Evolutionary conservation across 2,329 filamentous ascomycete species (phyloP).

Genomic region (Teratosphaeria zuluensis): DNA sequence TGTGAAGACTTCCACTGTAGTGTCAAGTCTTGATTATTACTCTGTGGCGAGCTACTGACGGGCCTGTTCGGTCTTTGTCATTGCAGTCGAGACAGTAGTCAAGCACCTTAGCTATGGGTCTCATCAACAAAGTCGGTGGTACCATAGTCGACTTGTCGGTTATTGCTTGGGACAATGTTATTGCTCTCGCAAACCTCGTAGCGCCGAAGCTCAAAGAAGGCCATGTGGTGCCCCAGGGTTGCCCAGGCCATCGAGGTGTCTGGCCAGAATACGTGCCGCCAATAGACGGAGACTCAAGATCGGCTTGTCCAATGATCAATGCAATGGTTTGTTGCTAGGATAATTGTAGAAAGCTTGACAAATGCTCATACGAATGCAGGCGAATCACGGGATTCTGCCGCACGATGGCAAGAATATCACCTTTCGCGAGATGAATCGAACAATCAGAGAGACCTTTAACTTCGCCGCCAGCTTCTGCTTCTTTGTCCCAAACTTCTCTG

Average conservation of each 20-base stretch:
- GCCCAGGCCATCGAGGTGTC: conserved; percentile 26
- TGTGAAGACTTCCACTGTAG: not conserved
- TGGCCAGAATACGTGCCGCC: conserved; percentile 32
- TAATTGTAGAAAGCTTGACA: not conserved
- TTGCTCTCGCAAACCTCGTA: conserved; percentile 30
- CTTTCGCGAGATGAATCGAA: conserved; percentile 16
- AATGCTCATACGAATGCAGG: conserved; percentile 3
- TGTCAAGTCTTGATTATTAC: not conserved
- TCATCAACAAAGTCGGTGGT: conserved; percentile 13
- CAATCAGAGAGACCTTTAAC: conserved; percentile 21
- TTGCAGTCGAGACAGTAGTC: not conserved
- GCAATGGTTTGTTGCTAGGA: conserved; percentile 9
- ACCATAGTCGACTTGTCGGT: conserved; percentile 28
- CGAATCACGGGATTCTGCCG: conserved; percentile 22
- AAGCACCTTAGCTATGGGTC: conserved; percentile 8
- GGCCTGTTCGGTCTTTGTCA: not conserved
- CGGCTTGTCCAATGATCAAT: conserved; percentile 21
- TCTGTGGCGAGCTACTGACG: not conserved
- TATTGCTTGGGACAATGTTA: conserved; percentile 30
- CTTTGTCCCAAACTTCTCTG: conserved; percentile 19
- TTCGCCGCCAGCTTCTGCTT: conserved; percentile 21
- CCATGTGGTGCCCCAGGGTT: conserved; percentile 26
- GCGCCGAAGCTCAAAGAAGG: conserved; percentile 28
- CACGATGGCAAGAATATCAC: conserved; percentile 22
- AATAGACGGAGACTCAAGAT: conserved; percentile 25